Evolutionary conservation across 2,329 filamentous ascomycete genomes (phyloP).

Genomic region (Verticillium isaacii): DNA sequence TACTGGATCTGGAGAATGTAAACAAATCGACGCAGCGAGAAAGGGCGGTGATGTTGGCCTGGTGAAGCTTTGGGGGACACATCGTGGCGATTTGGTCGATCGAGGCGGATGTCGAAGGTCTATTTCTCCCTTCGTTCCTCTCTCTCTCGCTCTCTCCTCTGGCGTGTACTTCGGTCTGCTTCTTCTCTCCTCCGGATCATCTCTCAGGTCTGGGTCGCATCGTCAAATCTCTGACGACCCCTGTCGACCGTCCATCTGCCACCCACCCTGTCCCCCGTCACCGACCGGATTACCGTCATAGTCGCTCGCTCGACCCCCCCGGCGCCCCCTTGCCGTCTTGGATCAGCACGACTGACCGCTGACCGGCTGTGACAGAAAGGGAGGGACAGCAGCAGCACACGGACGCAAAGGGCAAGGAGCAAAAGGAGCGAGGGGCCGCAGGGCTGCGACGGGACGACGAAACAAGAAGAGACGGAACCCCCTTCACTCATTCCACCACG

Average conservation of each 20-base stretch:
- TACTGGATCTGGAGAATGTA: constrained; percentile 2
- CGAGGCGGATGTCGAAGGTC: background rate
- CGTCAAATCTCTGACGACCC: background rate
- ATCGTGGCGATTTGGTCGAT: background rate
- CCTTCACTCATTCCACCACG: background rate
- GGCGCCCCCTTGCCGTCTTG: background rate
- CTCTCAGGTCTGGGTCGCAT: background rate
- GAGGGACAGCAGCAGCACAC: background rate
- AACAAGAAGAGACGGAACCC: background rate
- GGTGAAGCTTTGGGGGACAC: background rate
- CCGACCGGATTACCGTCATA: background rate
- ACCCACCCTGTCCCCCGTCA: background rate
- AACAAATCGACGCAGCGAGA: background rate
- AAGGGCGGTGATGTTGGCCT: background rate
- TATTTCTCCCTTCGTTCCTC: background rate
- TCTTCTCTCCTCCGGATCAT: background rate
- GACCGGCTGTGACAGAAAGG: background rate
- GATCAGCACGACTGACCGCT: background rate
- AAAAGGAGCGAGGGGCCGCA: background rate
- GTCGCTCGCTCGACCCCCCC: background rate
- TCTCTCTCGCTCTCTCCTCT: background rate
- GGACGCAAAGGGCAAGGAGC: background rate
- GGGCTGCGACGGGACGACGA: background rate
- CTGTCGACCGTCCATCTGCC: background rate
- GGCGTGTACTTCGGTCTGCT: background rate